Evolutionary conservation across 2,329 filamentous ascomycete species (phyloP).

Genomic region (Beauveria medogensis): DNA sequence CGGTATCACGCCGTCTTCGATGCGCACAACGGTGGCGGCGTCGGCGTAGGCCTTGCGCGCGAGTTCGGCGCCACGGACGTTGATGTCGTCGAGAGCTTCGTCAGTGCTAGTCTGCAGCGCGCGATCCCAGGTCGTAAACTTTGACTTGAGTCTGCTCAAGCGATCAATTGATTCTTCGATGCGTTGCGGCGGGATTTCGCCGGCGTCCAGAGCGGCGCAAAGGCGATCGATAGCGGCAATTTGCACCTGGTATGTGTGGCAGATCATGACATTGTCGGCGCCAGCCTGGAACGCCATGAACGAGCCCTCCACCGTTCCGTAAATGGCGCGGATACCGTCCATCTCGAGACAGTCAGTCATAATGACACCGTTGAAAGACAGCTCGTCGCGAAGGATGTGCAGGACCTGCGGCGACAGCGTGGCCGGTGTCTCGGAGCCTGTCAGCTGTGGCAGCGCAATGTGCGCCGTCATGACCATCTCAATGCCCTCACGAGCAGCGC

Average conservation of each 20-base stretch:
- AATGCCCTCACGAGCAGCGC: slow-evolving; percentile 15
- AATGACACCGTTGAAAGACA: slow-evolving; percentile 17
- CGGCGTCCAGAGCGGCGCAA: slow-evolving; percentile 15
- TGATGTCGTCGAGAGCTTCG: slow-evolving; percentile 13
- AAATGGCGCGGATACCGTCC: slow-evolving; percentile 19
- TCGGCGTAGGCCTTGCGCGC: slow-evolving; percentile 16
- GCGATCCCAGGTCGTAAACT: slow-evolving; percentile 18
- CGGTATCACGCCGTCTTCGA: slow-evolving; percentile 13
- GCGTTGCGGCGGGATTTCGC: slow-evolving; percentile 13
- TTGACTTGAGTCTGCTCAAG: slow-evolving; percentile 15
- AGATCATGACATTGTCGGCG: slow-evolving; percentile 22
- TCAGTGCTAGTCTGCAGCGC: slow-evolving; percentile 12
- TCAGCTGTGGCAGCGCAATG: slow-evolving; percentile 18
- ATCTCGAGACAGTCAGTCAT: slow-evolving; percentile 22
- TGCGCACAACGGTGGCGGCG: slow-evolving; percentile 17
- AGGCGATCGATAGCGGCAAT: slow-evolving; percentile 18
- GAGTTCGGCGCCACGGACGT: slow-evolving; percentile 13
- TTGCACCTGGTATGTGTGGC: slow-evolving; percentile 20
- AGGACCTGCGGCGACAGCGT: slow-evolving; percentile 19
- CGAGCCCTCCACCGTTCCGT: slow-evolving; percentile 18
- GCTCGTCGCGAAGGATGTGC: slow-evolving; percentile 17
- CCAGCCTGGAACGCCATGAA: slow-evolving; percentile 20
- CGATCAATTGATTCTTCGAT: slow-evolving; percentile 16
- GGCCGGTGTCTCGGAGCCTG: slow-evolving; percentile 15
- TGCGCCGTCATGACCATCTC: slow-evolving; percentile 23